phyloP scores from a whole-genome alignment of 164 flowering plant genomes.

The Macadamia integrifolia region DNA sequence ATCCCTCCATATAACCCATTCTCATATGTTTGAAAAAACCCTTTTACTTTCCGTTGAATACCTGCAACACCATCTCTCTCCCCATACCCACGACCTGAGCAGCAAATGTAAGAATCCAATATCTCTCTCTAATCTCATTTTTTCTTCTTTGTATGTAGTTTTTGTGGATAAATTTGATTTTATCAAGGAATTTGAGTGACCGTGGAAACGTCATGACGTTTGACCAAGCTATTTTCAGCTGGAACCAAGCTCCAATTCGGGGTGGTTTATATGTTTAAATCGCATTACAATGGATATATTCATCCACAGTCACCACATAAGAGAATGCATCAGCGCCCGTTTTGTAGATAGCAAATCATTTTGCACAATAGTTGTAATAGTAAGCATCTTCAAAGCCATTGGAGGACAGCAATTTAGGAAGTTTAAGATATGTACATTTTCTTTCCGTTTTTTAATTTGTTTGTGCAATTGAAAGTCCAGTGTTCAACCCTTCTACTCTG shows the following conservation, averaged over 20 bases:
- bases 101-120: no score
- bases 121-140: not conserved
- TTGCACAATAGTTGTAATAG: constrained; percentile 9
- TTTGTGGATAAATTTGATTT: constrained; percentile 91
- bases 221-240: not conserved
- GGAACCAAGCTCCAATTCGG: constrained; percentile 2
- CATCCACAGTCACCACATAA: constrained; percentile 7
- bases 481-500: no score
- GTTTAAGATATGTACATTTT: not conserved
- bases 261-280: constrained; percentile 6
- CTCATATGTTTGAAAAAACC: no score
- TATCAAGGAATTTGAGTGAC: constrained; percentile 74
- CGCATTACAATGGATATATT: constrained; percentile 7
- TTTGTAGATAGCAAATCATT: constrained; percentile 30
- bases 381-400: constrained; percentile 8
- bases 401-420: constrained; percentile 9
- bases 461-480: no score
- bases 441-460: no score
- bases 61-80: no score
- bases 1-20: no score
- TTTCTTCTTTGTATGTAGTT: constrained; percentile 33
- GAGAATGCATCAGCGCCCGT: constrained; percentile 13
- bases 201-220: constrained; percentile 1
- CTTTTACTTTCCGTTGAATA: no score
- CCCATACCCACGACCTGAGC: no score